phyloP scores from a whole-genome alignment of 805 yeast species.

The Kazachstania martiniae region DNA sequence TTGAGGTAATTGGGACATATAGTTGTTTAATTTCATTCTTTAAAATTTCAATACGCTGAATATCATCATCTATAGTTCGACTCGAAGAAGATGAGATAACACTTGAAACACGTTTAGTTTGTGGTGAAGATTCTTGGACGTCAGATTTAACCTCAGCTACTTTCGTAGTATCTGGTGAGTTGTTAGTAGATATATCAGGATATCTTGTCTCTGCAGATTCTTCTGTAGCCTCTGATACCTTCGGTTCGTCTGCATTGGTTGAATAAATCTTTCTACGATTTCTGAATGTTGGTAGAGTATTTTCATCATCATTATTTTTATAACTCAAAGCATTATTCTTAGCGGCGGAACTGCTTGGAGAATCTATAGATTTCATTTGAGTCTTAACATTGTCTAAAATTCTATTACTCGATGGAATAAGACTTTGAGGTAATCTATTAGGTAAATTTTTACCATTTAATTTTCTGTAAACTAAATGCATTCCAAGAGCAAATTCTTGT shows the following conservation, averaged over 20 bases:
- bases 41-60: slow-evolving; percentile 50
- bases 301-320: slow-evolving; percentile 72
- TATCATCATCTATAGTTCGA: slow-evolving; percentile 31
- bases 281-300: slow-evolving; percentile 56
- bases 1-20: slow-evolving; percentile 26
- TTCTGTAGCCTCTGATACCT: not conserved
- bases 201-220: not conserved
- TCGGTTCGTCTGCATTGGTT: not conserved
- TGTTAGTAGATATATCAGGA: not conserved
- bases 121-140: not conserved
- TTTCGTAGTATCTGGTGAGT: not conserved
- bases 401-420: slow-evolving; percentile 77
- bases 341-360: slow-evolving; percentile 1
- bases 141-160: not conserved
- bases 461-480: slow-evolving; percentile 90
- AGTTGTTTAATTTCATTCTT: slow-evolving; percentile 45
- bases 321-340: slow-evolving; percentile 36
- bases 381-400: slow-evolving; percentile 66
- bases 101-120: not conserved
- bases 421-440: slow-evolving; percentile 69
- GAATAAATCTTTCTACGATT: slow-evolving; percentile 27
- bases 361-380: slow-evolving; percentile 19
- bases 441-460: slow-evolving; percentile 87
- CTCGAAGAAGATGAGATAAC: not conserved
- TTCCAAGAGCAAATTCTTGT: slow-evolving; percentile 92